phyloP scores from a whole-genome alignment of 2,329 filamentous ascomycete species.

The Cytospora schulzeri region DNA sequence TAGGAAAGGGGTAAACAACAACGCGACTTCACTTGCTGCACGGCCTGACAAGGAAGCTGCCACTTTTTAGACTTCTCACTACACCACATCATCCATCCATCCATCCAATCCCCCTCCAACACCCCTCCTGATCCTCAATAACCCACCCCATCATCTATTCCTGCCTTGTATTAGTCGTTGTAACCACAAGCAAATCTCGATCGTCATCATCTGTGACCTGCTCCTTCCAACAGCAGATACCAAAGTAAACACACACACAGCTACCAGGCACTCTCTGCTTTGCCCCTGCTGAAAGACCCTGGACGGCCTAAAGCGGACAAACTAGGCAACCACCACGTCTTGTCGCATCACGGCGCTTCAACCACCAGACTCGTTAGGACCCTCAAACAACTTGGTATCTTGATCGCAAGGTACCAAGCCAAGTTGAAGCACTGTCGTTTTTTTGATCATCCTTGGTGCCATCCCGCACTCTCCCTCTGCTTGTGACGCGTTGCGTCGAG shows the following conservation, averaged over 20 bases:
- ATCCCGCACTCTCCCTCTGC: not conserved
- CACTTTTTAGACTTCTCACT: slow-evolving; percentile 20
- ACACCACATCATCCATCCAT: slow-evolving; percentile 1
- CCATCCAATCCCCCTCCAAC: not conserved
- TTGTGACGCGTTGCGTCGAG: slow-evolving; percentile 12
- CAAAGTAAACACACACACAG: not conserved
- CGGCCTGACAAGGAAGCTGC: slow-evolving; percentile 21
- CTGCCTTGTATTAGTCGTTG: not conserved
- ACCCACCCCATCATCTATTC: slow-evolving; percentile 11
- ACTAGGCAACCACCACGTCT: not conserved
- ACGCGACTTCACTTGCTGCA: slow-evolving; percentile 23
- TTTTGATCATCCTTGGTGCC: slow-evolving; percentile 1
- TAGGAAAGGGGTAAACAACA: slow-evolving; percentile 29
- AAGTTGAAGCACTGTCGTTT: slow-evolving; percentile 9
- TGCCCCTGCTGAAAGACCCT: not conserved
- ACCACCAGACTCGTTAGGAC: slow-evolving; percentile 8
- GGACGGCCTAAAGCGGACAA: not conserved
- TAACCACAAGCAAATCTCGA: slow-evolving; percentile 15
- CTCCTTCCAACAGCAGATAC: slow-evolving; percentile 1
- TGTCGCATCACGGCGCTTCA: slow-evolving; percentile 19
- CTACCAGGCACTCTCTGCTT: not conserved
- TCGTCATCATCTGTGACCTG: slow-evolving; percentile 12
- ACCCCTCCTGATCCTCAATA: slow-evolving; percentile 3
- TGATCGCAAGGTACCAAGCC: slow-evolving; percentile 18
- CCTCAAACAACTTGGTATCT: not conserved